Conservation (phyloP, 2,329 filamentous ascomycete genomes). For the Clathrospora elynae region DNA sequence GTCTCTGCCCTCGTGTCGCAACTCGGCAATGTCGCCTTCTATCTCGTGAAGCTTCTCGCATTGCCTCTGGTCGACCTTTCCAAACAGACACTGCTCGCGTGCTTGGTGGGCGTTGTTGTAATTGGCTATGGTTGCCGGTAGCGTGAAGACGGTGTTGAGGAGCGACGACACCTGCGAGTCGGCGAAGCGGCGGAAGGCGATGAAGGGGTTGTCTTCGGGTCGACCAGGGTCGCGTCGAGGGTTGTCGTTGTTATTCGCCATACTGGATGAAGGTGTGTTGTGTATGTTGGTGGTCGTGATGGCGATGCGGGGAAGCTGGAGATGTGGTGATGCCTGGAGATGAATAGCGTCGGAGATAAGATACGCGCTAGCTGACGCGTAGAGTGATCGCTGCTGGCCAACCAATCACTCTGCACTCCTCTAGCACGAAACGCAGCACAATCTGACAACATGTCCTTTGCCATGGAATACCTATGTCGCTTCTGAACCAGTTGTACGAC, state of each 20-base stretch:
- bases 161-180: conserved; percentile 63
- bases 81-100: conserved; percentile 41
- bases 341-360: not conserved
- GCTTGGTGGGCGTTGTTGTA: conserved; percentile 39
- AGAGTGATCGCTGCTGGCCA: not conserved
- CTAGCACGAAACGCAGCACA: not conserved
- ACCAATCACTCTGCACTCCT: not conserved
- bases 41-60: conserved; percentile 36
- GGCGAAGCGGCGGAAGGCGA: conserved; percentile 65
- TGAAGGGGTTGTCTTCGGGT: conserved; percentile 58
- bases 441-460: not conserved
- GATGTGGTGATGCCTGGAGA: not conserved
- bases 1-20: conserved; percentile 34
- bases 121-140: conserved; percentile 39
- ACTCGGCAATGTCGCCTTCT: conserved; percentile 25
- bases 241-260: conserved; percentile 34
- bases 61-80: conserved; percentile 33
- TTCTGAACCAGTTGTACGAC: no score
- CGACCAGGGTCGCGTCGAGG: conserved; percentile 20
- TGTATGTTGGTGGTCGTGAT: conserved; percentile 10
- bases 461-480: no score
- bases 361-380: not conserved
- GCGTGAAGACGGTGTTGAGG: conserved; percentile 57
- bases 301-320: no score
- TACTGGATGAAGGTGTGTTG: conserved; percentile 19